phyloP scores from a whole-genome alignment of 2,329 filamentous ascomycete genomes.

The Fusarium hostae region DNA sequence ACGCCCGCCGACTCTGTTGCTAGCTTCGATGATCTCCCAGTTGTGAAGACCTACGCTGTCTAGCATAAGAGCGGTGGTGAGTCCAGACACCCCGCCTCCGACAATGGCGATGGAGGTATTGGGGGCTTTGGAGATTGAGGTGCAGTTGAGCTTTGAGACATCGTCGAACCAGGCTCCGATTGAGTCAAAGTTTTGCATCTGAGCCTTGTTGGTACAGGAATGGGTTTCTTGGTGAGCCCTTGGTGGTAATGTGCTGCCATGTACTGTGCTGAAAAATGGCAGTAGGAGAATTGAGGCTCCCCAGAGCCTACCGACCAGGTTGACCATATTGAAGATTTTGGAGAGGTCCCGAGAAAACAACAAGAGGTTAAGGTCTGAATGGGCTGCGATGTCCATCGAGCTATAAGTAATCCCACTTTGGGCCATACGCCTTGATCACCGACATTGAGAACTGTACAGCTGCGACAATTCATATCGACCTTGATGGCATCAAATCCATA shows the following conservation, averaged over 20 bases:
- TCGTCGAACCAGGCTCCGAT: conserved; percentile 22
- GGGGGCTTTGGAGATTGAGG: not conserved
- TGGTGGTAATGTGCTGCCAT: not conserved
- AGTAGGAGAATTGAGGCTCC: not conserved
- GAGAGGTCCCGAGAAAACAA: too few species aligned
- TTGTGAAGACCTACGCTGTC: conserved; percentile 66
- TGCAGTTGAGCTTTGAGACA: not conserved
- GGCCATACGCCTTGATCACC: not conserved
- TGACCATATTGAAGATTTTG: not conserved
- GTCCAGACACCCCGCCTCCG: conserved; percentile 72
- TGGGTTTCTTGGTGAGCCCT: fast-evolving
- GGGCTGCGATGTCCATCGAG: not conserved
- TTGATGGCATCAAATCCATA: not conserved
- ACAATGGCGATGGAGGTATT: conserved; percentile 64
- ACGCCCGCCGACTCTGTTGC: conserved; percentile 69
- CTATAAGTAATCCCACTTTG: not conserved
- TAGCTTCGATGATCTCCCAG: conserved; percentile 71
- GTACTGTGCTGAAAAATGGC: fast-evolving
- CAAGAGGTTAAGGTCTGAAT: too few species aligned
- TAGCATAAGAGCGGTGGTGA: conserved; percentile 67
- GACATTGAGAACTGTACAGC: not conserved
- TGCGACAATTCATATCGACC: not conserved
- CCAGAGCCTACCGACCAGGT: not conserved
- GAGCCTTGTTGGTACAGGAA: not conserved
- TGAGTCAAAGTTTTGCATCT: conserved; percentile 11